Percentiles rank a stretch among this genome's conserved stretches.
phyloP scores from a whole-genome alignment of 2,329 filamentous ascomycete genomes.

The Talaromyces sp. region DNA sequence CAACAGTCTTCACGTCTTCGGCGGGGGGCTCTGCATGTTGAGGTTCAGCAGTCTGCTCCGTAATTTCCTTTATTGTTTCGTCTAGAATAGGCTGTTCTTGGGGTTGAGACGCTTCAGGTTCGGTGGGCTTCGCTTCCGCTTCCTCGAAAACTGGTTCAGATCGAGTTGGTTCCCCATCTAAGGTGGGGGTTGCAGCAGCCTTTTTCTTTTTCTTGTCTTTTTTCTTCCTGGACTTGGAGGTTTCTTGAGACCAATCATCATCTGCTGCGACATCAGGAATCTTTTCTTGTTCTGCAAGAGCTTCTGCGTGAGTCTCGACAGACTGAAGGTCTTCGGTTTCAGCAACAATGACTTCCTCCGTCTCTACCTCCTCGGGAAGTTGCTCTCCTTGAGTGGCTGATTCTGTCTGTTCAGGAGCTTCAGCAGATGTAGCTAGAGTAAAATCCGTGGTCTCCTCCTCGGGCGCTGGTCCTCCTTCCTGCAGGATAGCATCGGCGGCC shows the following conservation, averaged over 20 bases:
- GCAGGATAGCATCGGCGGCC: slow-evolving; percentile 18
- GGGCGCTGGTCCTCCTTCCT: background rate
- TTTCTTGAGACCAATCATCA: slow-evolving; percentile 1
- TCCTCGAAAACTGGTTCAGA: background rate
- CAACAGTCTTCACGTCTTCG: background rate
- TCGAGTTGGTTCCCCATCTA: background rate
- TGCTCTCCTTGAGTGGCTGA: background rate
- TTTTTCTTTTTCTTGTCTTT: slow-evolving; percentile 41
- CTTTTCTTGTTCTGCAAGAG: background rate
- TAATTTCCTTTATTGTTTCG: background rate
- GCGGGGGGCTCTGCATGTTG: background rate
- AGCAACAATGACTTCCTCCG: background rate
- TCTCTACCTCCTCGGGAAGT: background rate
- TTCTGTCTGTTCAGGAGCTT: background rate
- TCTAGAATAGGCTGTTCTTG: background rate
- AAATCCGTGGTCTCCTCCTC: background rate
- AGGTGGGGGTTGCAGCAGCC: background rate
- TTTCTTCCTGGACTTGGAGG: slow-evolving; percentile 26
- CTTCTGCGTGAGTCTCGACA: background rate
- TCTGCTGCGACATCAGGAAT: background rate
- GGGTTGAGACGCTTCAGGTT: background rate
- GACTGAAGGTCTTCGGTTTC: background rate
- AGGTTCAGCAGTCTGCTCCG: background rate
- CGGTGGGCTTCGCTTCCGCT: background rate
- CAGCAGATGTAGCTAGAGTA: background rate